Conservation (phyloP, 306 rosid species). For the Trifolium fragiferum region DNA sequence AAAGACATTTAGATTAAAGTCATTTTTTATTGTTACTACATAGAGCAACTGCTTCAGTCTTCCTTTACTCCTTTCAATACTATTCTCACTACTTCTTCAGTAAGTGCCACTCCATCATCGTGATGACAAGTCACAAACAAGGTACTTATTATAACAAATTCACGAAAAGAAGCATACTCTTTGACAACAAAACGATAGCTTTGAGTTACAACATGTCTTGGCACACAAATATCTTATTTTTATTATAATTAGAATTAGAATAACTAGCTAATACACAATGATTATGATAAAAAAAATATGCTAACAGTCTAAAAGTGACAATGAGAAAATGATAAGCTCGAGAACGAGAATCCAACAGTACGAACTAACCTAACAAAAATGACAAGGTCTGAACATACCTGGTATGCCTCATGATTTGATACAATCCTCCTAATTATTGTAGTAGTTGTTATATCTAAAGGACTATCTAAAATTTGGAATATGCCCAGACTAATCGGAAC, state of each 20-base stretch:
- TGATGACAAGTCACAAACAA: constrained; percentile 2
- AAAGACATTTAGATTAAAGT: not conserved
- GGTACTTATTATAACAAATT: not conserved
- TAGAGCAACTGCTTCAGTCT: not conserved
- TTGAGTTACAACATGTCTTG: not conserved
- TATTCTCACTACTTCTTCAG: not conserved
- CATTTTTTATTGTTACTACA: not conserved
- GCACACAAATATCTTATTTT: not conserved
- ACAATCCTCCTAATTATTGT: constrained; percentile 91
- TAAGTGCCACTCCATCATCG: not conserved
- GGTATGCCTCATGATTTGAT: constrained; percentile 90
- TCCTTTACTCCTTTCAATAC: not conserved
- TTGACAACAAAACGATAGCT: constrained; percentile 1
- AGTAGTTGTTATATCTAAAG: constrained; percentile 81
- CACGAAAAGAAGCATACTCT: constrained; percentile 14
- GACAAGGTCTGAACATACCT: constrained; percentile 54
- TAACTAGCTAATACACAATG: constrained; percentile 20
- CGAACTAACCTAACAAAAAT: not conserved
- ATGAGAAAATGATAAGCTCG: constrained; percentile 1
- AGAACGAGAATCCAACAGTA: constrained; percentile 5
- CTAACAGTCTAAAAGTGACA: constrained; percentile 7
- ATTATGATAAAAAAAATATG: constrained; percentile 7
- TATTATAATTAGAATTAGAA: not conserved
- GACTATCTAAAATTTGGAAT: constrained; percentile 80
- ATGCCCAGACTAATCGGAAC: constrained; percentile 89